These are phyloP conservation scores for Chenopodium berlandieri DNA, from an alignment of 148 eudicot genomes.

Conservation along the genomic window DNA sequence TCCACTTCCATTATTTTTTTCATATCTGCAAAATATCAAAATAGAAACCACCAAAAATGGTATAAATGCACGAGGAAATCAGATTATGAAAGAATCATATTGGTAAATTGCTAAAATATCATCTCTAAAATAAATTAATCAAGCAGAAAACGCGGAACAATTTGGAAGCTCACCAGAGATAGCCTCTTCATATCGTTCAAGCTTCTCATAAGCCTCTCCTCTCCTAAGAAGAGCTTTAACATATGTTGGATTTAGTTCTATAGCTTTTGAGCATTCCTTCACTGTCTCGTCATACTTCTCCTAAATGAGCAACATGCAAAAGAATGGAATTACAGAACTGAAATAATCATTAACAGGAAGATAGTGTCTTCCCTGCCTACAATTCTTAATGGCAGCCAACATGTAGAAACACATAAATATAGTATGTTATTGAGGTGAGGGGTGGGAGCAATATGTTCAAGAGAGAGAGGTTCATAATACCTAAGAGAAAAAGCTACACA, in stretches of 20 bases:
- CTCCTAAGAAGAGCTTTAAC: constrained; percentile 73
- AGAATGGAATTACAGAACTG: neutral
- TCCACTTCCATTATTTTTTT: constrained; percentile 82
- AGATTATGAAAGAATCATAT: too few species aligned
- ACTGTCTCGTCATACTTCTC: constrained; percentile 65
- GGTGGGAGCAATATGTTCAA: neutral
- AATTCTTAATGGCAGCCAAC: too few species aligned
- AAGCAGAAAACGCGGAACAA: neutral
- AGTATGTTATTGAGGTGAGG: neutral
- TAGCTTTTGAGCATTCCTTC: constrained; percentile 83
- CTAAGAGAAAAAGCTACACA: too few species aligned
- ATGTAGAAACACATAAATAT: neutral
- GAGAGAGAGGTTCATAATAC: neutral
- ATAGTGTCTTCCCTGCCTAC: neutral
- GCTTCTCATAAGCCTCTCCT: constrained; percentile 88
- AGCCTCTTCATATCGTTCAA: constrained; percentile 88
- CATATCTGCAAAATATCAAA: constrained; percentile 46
- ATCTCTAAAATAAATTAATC: neutral
- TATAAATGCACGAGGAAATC: neutral
- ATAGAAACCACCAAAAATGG: constrained; percentile 2
- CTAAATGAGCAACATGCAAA: constrained; percentile 33
- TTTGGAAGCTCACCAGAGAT: constrained; percentile 59
- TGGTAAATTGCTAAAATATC: neutral
- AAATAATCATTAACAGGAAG: neutral
- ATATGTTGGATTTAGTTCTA: constrained; percentile 77